Percentiles rank a stretch among this genome's conserved stretches.
Conservation (phyloP, 345 rosid species). For the Pseudoturritis turrita region DNA sequence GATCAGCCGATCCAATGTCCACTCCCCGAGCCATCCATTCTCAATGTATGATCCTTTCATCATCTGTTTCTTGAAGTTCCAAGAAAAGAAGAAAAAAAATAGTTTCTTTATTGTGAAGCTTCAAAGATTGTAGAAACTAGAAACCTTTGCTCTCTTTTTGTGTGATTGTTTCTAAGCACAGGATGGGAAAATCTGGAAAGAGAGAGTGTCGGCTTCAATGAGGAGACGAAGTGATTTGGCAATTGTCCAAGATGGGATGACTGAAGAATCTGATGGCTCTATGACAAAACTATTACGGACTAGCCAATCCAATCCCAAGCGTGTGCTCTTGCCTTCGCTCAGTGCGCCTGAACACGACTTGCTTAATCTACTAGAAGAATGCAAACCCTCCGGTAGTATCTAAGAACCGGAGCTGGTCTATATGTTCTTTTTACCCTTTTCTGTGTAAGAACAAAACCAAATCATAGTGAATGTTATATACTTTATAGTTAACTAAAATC, state of each 20-base stretch:
- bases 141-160: not conserved
- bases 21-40: constrained; percentile 82
- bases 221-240: constrained; percentile 65
- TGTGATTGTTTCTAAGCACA: constrained; percentile 19
- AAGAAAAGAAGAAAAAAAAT: not conserved
- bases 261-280: constrained; percentile 37
- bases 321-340: constrained; percentile 62
- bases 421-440: not conserved
- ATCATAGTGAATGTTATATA: constrained; percentile 5
- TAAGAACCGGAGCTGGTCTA: constrained; percentile 27
- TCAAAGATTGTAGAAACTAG: not conserved
- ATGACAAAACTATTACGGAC: constrained; percentile 35
- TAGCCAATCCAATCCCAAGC: constrained; percentile 26
- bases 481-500: not conserved
- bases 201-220: constrained; percentile 62
- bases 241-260: constrained; percentile 49
- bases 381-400: constrained; percentile 53
- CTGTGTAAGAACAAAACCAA: constrained; percentile 10
- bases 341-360: constrained; percentile 84
- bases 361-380: constrained; percentile 73
- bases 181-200: constrained; percentile 94
- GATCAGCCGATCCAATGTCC: constrained; percentile 88
- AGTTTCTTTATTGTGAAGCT: not conserved
- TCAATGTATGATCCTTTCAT: constrained; percentile 50
- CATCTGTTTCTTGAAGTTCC: constrained; percentile 2